phyloP scores from a whole-genome alignment of 805 yeast species.

The Wickerhamomyces tratensis region DNA sequence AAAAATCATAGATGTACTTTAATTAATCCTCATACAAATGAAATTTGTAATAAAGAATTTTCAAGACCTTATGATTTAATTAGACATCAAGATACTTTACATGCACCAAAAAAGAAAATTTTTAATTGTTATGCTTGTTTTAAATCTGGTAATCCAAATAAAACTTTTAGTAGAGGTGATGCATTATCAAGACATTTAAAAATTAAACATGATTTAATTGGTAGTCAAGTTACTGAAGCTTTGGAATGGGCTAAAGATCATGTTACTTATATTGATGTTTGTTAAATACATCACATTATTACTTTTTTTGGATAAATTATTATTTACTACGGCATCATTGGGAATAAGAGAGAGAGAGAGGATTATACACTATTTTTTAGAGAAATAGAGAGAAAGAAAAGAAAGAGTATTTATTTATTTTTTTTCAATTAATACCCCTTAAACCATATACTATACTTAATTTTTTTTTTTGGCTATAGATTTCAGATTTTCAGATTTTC shows the following conservation, averaged over 20 bases:
- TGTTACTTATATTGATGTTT: conserved; percentile 44
- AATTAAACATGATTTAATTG: conserved; percentile 73
- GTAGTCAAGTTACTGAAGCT: conserved; percentile 58
- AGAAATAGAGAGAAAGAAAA: too few relatives aligned
- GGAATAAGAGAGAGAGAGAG: too few relatives aligned
- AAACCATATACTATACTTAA: too few relatives aligned
- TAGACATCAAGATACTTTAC: conserved; percentile 94
- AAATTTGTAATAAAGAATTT: conserved; percentile 66
- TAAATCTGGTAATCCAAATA: conserved; percentile 31
- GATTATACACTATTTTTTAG: too few relatives aligned
- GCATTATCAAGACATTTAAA: conserved; percentile 90
- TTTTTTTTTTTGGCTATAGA: too few relatives aligned
- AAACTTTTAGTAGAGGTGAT: conserved; percentile 89
- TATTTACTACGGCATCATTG: too few relatives aligned
- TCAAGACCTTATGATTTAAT: conserved; percentile 92
- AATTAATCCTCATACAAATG: conserved; percentile 50
- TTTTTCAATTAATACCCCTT: too few relatives aligned
- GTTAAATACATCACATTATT: too few relatives aligned
- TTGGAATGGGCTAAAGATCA: conserved; percentile 70
- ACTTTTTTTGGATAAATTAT: too few relatives aligned
- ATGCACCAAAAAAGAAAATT: conserved; percentile 76
- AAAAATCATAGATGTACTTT: conserved; percentile 40
- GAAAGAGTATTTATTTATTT: too few relatives aligned
- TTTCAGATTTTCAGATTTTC: too few relatives aligned
- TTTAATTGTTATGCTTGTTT: conserved; percentile 84